A percentile compares a stretch with the other conserved stretches of the same genome.
These are phyloP conservation scores for Afroboletus lepidellus DNA, from an alignment of 1,284 basidiomycete genomes.

Conservation along the genomic window DNA sequence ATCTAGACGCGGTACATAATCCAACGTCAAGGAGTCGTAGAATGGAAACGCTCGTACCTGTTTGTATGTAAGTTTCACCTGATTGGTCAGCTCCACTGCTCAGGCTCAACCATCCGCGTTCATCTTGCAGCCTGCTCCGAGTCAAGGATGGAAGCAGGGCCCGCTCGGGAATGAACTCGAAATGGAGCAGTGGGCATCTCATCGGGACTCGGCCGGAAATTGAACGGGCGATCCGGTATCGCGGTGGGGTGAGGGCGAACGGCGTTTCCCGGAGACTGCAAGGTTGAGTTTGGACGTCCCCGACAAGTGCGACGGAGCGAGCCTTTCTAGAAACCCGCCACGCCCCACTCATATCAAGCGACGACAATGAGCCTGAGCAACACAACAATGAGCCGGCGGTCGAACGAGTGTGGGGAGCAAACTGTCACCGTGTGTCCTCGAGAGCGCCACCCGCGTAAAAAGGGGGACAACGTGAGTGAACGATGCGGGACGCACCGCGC, in stretches of 20 bases:
- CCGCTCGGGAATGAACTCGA: constrained; percentile 12
- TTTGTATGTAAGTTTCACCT: constrained; percentile 18
- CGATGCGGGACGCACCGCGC: not conserved
- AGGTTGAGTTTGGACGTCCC: not conserved
- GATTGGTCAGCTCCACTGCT: constrained; percentile 3
- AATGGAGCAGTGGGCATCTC: constrained; percentile 1
- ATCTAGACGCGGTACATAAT: constrained; percentile 5
- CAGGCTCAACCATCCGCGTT: not conserved
- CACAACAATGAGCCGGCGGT: constrained; percentile 7
- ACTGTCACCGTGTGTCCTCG: not conserved
- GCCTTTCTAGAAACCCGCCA: not conserved
- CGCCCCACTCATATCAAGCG: not conserved
- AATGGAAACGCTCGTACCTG: constrained; percentile 8
- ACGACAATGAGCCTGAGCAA: constrained; percentile 3
- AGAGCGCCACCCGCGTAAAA: not conserved
- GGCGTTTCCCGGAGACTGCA: constrained; percentile 2
- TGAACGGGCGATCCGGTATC: not conserved
- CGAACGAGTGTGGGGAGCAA: constrained; percentile 5
- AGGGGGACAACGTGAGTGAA: not conserved
- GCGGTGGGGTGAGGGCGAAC: not conserved
- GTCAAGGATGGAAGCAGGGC: too few species aligned
- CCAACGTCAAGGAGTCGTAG: constrained; percentile 17
- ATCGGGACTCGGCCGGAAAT: constrained; percentile 2
- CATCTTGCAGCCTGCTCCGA: too few species aligned
- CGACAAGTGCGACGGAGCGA: not conserved